These are phyloP conservation scores for Rhizopogon rudus DNA, from an alignment of 768 basidiomycete genomes.

Conservation along the genomic window DNA sequence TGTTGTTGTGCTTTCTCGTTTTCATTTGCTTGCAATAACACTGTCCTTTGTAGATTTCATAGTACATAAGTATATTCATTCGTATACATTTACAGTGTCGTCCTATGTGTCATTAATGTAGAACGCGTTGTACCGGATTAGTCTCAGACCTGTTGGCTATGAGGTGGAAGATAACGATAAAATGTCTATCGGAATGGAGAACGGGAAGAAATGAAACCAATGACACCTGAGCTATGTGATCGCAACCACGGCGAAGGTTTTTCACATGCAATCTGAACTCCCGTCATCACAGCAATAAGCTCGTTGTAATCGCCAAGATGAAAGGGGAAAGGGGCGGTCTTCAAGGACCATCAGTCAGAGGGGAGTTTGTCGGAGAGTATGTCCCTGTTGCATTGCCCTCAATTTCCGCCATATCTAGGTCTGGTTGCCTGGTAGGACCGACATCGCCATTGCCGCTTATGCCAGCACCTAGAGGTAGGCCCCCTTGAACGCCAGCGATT, in stretches of 20 bases:
- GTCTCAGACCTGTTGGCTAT: conserved; percentile 7
- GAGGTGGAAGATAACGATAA: conserved; percentile 1
- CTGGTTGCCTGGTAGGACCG: neutral
- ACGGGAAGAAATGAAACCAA: neutral
- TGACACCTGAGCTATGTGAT: neutral
- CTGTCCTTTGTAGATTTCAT: conserved; percentile 11
- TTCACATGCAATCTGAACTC: neutral
- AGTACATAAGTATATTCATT: conserved; percentile 5
- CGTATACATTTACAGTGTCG: conserved; percentile 7
- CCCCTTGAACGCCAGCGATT: neutral
- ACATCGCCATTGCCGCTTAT: neutral
- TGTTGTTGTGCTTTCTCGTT: neutral
- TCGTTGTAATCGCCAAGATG: neutral
- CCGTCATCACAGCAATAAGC: neutral
- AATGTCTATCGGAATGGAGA: neutral
- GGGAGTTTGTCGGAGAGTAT: neutral
- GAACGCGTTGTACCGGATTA: conserved; percentile 20
- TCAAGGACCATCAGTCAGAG: neutral
- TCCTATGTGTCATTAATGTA: conserved; percentile 25
- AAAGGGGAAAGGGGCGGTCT: neutral
- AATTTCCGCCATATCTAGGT: neutral
- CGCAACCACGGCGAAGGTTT: neutral
- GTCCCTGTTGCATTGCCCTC: neutral
- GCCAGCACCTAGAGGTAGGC: neutral
- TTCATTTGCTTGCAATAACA: conserved; percentile 11